phyloP scores from a whole-genome alignment of 2,329 filamentous ascomycete species.

The Cladophialophora exuberans region DNA sequence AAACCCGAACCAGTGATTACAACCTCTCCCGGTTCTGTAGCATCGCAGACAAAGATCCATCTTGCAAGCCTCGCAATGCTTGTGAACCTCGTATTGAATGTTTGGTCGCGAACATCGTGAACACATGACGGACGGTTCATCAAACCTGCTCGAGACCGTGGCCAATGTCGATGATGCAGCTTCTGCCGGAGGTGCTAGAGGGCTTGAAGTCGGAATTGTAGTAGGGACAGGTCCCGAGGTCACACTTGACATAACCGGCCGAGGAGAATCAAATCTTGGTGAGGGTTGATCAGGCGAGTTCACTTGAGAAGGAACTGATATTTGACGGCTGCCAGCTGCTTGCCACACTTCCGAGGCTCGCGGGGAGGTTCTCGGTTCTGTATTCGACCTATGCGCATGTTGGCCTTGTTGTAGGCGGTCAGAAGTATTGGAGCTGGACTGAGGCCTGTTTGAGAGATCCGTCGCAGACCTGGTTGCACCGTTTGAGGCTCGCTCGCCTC shows the following conservation, averaged over 20 bases:
- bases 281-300: conserved; percentile 15
- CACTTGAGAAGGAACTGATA: conserved; percentile 18
- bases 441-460: conserved; percentile 56
- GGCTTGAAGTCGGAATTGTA: conserved; percentile 30
- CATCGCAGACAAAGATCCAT: conserved; percentile 78
- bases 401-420: conserved; percentile 23
- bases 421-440: conserved; percentile 12
- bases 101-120: conserved; percentile 69
- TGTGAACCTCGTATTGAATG: conserved; percentile 86
- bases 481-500: conserved; percentile 51
- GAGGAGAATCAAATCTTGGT: conserved; percentile 11
- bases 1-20: conserved; percentile 87
- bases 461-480: conserved; percentile 64
- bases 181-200: conserved; percentile 30
- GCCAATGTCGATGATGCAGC: not conserved
- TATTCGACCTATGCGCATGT: conserved; percentile 28
- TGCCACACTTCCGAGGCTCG: conserved; percentile 28
- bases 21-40: conserved; percentile 76
- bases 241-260: conserved; percentile 19
- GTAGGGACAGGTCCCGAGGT: conserved; percentile 34
- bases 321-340: conserved; percentile 18
- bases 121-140: conserved; percentile 75
- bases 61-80: conserved; percentile 74
- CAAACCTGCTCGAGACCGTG: conserved; percentile 14
- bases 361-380: conserved; percentile 26